These are phyloP conservation scores for Elymus sibiricus DNA, from an alignment of 176 grass and related monocot genomes.

Conservation along the genomic window DNA sequence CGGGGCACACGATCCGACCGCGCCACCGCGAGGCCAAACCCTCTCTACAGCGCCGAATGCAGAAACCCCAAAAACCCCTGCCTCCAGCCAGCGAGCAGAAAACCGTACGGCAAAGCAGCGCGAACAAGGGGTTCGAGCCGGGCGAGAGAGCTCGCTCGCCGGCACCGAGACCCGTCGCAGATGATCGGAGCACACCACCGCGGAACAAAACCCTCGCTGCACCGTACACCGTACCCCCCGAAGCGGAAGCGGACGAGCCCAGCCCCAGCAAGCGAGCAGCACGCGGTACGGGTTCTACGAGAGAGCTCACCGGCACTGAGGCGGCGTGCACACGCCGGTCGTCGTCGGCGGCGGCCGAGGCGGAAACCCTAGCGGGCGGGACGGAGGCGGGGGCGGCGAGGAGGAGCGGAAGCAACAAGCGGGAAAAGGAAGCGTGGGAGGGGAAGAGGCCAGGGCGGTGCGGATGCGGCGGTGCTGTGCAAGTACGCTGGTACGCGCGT, in stretches of 20 bases:
- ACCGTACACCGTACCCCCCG: neutral
- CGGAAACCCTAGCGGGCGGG: conserved; percentile 3
- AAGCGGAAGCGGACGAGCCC: neutral
- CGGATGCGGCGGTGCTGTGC: neutral
- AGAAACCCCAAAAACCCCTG: conserved; percentile 6
- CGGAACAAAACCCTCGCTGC: neutral
- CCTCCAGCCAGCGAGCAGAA: neutral
- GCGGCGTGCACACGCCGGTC: neutral
- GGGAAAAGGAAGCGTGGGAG: conserved; percentile 15
- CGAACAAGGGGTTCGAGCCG: neutral
- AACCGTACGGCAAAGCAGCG: neutral
- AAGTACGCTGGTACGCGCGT: neutral
- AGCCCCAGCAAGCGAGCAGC: neutral
- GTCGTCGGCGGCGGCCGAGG: neutral
- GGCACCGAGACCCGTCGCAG: neutral
- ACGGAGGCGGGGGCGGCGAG: neutral
- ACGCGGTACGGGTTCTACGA: neutral
- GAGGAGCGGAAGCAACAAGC: neutral
- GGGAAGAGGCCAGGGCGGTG: neutral
- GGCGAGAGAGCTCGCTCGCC: neutral
- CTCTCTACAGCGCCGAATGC: neutral
- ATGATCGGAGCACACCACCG: neutral
- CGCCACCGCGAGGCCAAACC: neutral
- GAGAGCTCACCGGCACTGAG: conserved; percentile 4
- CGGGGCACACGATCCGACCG: neutral